These are phyloP conservation scores for Leptoxyphium fumago DNA, from an alignment of 2,329 filamentous ascomycete species.

Conservation along the genomic window DNA sequence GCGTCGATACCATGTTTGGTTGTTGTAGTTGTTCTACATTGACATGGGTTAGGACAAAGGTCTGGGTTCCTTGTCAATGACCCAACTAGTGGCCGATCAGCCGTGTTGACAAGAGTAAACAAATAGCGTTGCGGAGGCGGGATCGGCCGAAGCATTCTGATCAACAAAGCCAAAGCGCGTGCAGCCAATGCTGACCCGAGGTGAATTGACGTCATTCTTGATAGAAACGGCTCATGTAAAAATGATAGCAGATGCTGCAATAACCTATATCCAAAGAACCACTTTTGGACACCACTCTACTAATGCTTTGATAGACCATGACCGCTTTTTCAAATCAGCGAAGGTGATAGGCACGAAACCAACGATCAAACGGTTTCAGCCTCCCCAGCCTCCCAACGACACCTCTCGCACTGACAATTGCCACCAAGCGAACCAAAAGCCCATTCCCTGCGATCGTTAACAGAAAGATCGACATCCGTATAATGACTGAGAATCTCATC, in stretches of 20 bases:
- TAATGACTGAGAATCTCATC: slow-evolving; percentile 91
- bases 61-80: slow-evolving; percentile 30
- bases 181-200: too few relatives aligned
- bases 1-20: slow-evolving; percentile 21
- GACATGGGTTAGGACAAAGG: slow-evolving; percentile 26
- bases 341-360: neutral
- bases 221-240: too few relatives aligned
- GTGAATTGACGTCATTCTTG: too few relatives aligned
- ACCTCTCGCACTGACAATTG: slow-evolving; percentile 73
- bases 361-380: neutral
- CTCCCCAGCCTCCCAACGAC: slow-evolving; percentile 48
- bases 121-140: slow-evolving; percentile 12
- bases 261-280: too few relatives aligned
- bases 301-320: too few relatives aligned
- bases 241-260: too few relatives aligned
- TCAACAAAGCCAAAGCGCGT: too few relatives aligned
- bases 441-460: slow-evolving; percentile 77
- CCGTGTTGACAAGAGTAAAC: slow-evolving; percentile 23
- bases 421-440: slow-evolving; percentile 76
- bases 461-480: slow-evolving; percentile 67
- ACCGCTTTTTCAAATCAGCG: too few relatives aligned
- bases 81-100: slow-evolving; percentile 21
- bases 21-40: neutral
- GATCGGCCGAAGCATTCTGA: too few relatives aligned
- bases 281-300: too few relatives aligned